phyloP scores from a whole-genome alignment of 129 eudicot species.

The sunflower (Helianthus annuus) region DNA sequence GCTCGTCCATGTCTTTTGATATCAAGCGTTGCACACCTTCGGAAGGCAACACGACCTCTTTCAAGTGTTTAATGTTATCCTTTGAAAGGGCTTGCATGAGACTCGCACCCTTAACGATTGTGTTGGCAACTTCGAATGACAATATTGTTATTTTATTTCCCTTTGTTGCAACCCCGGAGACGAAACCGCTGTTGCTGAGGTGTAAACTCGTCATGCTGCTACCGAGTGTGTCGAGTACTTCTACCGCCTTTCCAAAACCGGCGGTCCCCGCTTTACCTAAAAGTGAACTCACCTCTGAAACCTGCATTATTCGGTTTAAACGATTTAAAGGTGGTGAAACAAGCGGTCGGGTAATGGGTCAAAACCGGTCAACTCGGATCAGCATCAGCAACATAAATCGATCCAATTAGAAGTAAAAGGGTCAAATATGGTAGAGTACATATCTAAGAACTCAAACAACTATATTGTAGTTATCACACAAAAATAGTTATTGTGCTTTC shows the following conservation, averaged over 20 bases:
- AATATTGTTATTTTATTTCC: conserved; percentile 84
- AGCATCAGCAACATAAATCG: neutral
- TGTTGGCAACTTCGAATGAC: conserved; percentile 95
- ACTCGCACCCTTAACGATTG: conserved; percentile 90
- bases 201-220: conserved; percentile 97
- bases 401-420: neutral
- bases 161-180: conserved; percentile 78
- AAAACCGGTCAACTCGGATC: neutral
- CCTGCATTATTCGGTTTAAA: conserved; percentile 46
- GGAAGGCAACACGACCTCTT: conserved; percentile 81
- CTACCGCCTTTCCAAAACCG: conserved; percentile 96
- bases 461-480: neutral
- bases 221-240: conserved; percentile 96
- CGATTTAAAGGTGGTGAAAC: neutral
- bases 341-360: neutral
- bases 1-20: conserved; percentile 85
- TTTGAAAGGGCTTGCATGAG: conserved; percentile 93
- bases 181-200: conserved; percentile 65
- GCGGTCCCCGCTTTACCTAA: conserved; percentile 89
- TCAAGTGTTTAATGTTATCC: conserved; percentile 76
- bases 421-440: neutral
- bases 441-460: conserved; percentile 13
- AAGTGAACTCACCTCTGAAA: conserved; percentile 89
- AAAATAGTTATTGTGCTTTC: neutral
- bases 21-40: conserved; percentile 87